Evolutionary conservation across 257 asterid species (phyloP).

Genomic region (Ophiorrhiza pumila): DNA sequence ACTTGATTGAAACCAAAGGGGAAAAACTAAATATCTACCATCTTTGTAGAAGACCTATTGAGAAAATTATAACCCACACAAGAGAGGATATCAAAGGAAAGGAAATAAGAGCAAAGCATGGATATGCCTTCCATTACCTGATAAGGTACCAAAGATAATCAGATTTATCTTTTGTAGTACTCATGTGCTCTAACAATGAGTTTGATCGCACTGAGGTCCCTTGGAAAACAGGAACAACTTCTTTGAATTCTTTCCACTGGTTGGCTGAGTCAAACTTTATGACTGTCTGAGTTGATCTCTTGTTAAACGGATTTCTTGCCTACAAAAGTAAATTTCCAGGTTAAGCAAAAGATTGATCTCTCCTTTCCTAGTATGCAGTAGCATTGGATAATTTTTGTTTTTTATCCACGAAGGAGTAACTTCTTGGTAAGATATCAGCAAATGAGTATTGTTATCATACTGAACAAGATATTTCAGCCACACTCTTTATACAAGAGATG

Average conservation of each 20-base stretch:
- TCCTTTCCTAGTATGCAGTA: no score
- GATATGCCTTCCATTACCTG: conserved; percentile 40
- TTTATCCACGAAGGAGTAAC: background rate
- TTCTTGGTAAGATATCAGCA: background rate
- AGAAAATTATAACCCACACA: background rate
- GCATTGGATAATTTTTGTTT: background rate
- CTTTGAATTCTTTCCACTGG: conserved; percentile 57
- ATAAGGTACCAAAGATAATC: conserved; percentile 86
- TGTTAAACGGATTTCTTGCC: conserved; percentile 44
- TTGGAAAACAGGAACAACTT: conserved; percentile 43
- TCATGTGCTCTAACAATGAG: conserved; percentile 70
- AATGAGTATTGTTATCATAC: background rate
- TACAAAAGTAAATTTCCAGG: no score
- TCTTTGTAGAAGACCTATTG: no score
- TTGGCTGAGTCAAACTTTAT: conserved; percentile 43
- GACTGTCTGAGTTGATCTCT: conserved; percentile 43
- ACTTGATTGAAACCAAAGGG: no score
- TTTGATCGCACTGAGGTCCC: conserved; percentile 42
- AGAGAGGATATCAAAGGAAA: background rate
- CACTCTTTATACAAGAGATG: background rate
- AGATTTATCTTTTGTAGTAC: conserved; percentile 69
- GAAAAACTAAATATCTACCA: no score
- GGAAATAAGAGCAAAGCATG: no score
- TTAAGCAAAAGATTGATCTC: background rate
- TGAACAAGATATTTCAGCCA: background rate